Base-by-base conservation (phyloP, 169 alveolate species). In the Babesia ovata region DNA sequence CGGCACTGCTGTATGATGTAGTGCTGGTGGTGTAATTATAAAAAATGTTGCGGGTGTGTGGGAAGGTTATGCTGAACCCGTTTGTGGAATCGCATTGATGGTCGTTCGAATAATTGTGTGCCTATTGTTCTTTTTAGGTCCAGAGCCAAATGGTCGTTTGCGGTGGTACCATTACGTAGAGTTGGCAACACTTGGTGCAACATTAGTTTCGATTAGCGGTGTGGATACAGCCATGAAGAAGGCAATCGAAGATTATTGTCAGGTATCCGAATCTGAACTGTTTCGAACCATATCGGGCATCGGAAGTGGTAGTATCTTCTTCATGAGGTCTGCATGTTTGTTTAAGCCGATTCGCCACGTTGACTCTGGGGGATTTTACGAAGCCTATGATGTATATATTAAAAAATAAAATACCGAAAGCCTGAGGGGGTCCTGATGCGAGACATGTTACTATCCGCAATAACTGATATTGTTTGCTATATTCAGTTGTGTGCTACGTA, bases 1-100 rank as follows among this genome's bases (percentile, higher is more conserved):
- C 33, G 98, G 97, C 29, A 91, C 95, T 4, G 92, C 93, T 52
- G 56, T 90, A 39, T 96, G 98, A 26, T 97, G 98, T 13, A 92
- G 91, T 19, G 45, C 91, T 24, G 98, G 98, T 19, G 98, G 97
- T 6, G 70, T 75, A 21, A 67, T 91, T 49, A 94, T 95, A 17
- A 97, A 93, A 42, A 70, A 50, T 48, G 78, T 92, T 77, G 89
- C 88, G 57, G 70, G 84, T 60, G 70, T 83, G 75, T 79, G 88
- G 33, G 86, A 62, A 8, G 24, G 24, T 16, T 22, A 65, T 24
- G 74, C 61, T 65, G 24, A 21, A 22, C 48, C 48, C 4, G 8
- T 6, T 16, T 49, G 29, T 12, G 74, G 74, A 6, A 7, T 1
- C n/a, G 33, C 36, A 8, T 0, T 29, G 21, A n/a, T 65, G 10